Conservation (phyloP, 2,329 filamentous ascomycete species). For the Clarireedia paspali region DNA sequence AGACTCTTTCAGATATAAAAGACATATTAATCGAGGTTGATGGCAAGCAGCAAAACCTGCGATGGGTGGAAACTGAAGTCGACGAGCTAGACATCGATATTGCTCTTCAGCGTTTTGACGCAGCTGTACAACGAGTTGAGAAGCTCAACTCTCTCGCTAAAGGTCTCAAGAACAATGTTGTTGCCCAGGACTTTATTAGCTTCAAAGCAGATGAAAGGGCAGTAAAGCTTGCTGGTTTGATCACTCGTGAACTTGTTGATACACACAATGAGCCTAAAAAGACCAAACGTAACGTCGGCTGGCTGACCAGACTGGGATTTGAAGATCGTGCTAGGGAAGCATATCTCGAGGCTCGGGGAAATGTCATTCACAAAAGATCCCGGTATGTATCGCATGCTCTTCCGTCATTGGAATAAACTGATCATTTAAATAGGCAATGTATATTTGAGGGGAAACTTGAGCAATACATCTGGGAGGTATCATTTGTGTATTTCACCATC, state of each 20-base stretch:
- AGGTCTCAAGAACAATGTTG: slow-evolving; percentile 73
- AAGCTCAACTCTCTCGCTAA: slow-evolving; percentile 73
- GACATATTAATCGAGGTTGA: slow-evolving; percentile 93
- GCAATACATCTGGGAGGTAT: slow-evolving; percentile 89
- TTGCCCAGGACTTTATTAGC: slow-evolving; percentile 87
- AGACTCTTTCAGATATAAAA: slow-evolving; percentile 69
- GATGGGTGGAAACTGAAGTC: slow-evolving; percentile 92
- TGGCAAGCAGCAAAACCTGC: slow-evolving; percentile 90
- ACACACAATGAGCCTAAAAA: slow-evolving; percentile 69
- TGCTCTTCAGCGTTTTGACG: slow-evolving; percentile 80
- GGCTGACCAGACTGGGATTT: slow-evolving; percentile 80
- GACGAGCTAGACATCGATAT: slow-evolving; percentile 96
- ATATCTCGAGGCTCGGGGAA: slow-evolving; percentile 73
- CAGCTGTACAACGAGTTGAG: slow-evolving; percentile 76
- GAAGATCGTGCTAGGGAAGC: slow-evolving; percentile 84
- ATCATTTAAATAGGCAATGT: slow-evolving; percentile 57
- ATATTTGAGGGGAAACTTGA: slow-evolving; percentile 92
- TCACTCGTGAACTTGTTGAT: slow-evolving; percentile 70
- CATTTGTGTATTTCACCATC: slow-evolving; percentile 90
- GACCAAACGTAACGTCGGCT: slow-evolving; percentile 73
- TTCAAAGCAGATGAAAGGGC: slow-evolving; percentile 86
- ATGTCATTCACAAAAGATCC: slow-evolving; percentile 71
- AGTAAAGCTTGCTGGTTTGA: slow-evolving; percentile 63
- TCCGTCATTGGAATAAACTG: not conserved
- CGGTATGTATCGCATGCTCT: slow-evolving; percentile 46